Evolutionary conservation across 441 rosid genomes (phyloP), one percentile per base, ranked within the genome.

Genomic region (Capsella rubella): DNA sequence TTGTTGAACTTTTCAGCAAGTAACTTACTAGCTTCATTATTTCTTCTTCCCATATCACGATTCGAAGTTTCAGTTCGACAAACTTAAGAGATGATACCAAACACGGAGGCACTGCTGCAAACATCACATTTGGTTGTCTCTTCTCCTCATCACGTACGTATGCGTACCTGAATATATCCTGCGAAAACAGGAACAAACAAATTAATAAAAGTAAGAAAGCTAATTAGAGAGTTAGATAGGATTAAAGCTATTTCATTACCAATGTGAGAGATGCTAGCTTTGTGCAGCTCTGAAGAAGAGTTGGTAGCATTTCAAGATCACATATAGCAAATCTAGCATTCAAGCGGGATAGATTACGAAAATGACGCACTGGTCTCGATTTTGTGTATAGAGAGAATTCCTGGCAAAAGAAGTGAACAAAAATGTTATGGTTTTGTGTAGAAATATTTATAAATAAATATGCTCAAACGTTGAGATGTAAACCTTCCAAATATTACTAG

Each of bases 261-360:
- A 71, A 5, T 18, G 29, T 18, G 15, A 71, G 5, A 52, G 54
- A 42, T 42, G 4, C 15, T 13, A 13, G 43, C 12, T 40, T 51
- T 16, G 69, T 34, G 43, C 75, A 71, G 46, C 46, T 42, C 42
- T 51, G 45, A 71, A 71, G 61, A 13, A 71, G 3, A 21, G n/a
- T 18, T 60, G 75, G 60, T 32, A 71, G 51, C 42, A 8, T 49
- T 60, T 60, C 43, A 11, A 71, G 43, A 50, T 71, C 32, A 11
- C 21, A 39, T 50, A 1, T 39, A 27, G 0, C 13, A n/a, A 50
- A 10, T 16, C 0, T 13, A 28, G 6, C 21, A 28, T 3, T 14
- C 25, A 71, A 39, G 40, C 10, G 18, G 52, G 51, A 28, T 15
- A 27, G 32, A 52, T 60, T 0, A 37, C 31, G 16, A 8, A 70